phyloP scores from a whole-genome alignment of 352 stramenopile genomes.

The Nothophytophthora sp. region DNA sequence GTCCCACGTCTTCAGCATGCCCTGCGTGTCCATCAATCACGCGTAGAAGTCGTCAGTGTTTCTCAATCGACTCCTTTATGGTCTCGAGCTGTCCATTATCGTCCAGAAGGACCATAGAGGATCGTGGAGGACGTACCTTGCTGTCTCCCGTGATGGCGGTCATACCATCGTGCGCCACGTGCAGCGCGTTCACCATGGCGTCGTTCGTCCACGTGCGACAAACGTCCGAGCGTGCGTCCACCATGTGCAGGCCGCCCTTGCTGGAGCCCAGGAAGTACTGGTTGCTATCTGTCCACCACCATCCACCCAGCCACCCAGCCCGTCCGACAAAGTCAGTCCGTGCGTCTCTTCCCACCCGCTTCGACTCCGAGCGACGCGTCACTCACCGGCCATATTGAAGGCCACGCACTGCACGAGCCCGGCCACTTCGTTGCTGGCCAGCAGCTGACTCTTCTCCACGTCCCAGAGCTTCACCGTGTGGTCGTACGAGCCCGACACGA shows the following conservation, averaged over 20 bases:
- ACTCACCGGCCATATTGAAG: conserved; percentile 72
- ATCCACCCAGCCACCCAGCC: neutral
- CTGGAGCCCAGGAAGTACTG: conserved; percentile 84
- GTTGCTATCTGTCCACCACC: conserved; percentile 60
- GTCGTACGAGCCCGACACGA: conserved; percentile 85
- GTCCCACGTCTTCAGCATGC: conserved; percentile 89
- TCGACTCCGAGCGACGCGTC: neutral
- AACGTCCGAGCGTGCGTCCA: conserved; percentile 64
- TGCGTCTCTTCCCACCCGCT: neutral
- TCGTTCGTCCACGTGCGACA: conserved; percentile 79
- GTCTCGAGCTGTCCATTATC: no score
- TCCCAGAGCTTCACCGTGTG: conserved; percentile 90
- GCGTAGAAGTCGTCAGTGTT: neutral
- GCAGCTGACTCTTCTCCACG: conserved; percentile 72
- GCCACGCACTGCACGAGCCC: conserved; percentile 86
- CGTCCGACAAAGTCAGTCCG: neutral
- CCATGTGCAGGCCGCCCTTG: conserved; percentile 75
- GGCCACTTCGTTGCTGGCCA: conserved; percentile 65
- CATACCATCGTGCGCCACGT: conserved; percentile 74
- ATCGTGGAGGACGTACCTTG: conserved; percentile 65
- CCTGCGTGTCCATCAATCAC: conserved; percentile 24
- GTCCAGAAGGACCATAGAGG: neutral
- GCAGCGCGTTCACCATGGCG: conserved; percentile 87
- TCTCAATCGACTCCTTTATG: no score
- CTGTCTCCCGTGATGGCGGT: conserved; percentile 83